Evolutionary conservation across 257 asterid species (phyloP).

Genomic region (Nicotiana knightiana): DNA sequence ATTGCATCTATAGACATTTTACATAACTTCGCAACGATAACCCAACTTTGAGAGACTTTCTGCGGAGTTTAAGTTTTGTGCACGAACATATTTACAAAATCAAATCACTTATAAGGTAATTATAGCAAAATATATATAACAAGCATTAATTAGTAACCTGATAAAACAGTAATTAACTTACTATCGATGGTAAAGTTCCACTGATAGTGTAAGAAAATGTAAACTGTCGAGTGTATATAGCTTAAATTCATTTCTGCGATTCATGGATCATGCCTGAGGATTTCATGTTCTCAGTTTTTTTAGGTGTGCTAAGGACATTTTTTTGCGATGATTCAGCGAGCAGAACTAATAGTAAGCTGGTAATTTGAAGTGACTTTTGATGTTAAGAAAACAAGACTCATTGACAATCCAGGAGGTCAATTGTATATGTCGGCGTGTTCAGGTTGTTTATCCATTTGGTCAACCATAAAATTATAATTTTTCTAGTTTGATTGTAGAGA

Average conservation of each 20-base stretch:
- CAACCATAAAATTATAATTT: neutral
- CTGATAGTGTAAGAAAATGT: neutral
- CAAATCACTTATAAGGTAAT: neutral
- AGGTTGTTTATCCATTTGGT: neutral
- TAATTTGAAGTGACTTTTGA: no score
- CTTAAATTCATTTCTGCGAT: neutral
- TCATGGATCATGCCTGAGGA: neutral
- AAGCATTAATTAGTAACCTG: neutral
- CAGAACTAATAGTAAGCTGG: neutral
- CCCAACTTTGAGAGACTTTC: neutral
- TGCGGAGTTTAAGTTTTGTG: neutral
- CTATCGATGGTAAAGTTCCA: neutral
- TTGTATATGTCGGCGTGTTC: neutral
- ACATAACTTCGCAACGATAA: neutral
- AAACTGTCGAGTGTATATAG: neutral
- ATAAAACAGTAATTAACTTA: neutral
- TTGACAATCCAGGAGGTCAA: neutral
- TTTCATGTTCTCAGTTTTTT: neutral
- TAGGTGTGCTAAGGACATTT: neutral
- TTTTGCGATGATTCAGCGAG: neutral
- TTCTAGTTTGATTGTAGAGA: slow-evolving; percentile 22
- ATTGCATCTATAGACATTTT: neutral
- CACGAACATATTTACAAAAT: neutral
- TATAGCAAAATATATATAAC: neutral
- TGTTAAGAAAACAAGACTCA: no score